Percentiles rank a stretch among this genome's conserved stretches.
These are phyloP conservation scores for Mycena maculata DNA, from an alignment of 768 basidiomycete species.

Conservation along the genomic window DNA sequence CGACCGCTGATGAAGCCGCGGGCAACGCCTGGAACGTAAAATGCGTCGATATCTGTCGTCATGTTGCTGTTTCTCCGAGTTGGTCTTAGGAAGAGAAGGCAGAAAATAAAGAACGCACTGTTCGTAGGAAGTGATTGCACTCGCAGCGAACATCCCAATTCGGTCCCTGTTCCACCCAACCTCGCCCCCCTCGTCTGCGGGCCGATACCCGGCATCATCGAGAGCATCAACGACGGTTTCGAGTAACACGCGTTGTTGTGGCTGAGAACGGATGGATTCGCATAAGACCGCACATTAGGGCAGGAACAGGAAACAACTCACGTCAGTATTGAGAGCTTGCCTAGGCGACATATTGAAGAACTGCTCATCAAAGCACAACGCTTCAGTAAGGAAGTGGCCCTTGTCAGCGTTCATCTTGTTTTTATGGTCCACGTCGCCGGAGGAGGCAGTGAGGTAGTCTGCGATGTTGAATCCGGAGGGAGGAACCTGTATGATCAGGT, in stretches of 20 bases:
- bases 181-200: constrained; percentile 4
- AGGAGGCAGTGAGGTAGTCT: constrained; percentile 6
- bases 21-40: constrained; percentile 7
- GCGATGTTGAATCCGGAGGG: constrained; percentile 18
- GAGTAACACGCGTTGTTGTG: constrained; percentile 19
- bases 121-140: constrained; percentile 9
- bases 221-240: constrained; percentile 23
- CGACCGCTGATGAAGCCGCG: constrained; percentile 19
- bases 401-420: constrained; percentile 47
- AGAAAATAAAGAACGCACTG: constrained; percentile 12
- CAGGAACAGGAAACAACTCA: neutral
- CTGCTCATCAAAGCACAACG: constrained; percentile 3
- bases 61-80: constrained; percentile 2
- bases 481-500: constrained; percentile 5
- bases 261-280: neutral
- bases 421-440: neutral
- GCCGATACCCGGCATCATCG: constrained; percentile 17
- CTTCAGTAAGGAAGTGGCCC: constrained; percentile 72
- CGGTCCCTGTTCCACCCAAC: constrained; percentile 5
- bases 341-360: constrained; percentile 22
- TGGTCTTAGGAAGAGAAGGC: neutral
- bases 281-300: neutral
- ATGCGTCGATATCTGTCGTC: constrained; percentile 12
- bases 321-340: constrained; percentile 14
- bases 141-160: constrained; percentile 19